Percentiles rank a stretch among this genome's conserved stretches.
Conservation (phyloP, 1,139 yeast genomes). For the Taphrina confusa region DNA sequence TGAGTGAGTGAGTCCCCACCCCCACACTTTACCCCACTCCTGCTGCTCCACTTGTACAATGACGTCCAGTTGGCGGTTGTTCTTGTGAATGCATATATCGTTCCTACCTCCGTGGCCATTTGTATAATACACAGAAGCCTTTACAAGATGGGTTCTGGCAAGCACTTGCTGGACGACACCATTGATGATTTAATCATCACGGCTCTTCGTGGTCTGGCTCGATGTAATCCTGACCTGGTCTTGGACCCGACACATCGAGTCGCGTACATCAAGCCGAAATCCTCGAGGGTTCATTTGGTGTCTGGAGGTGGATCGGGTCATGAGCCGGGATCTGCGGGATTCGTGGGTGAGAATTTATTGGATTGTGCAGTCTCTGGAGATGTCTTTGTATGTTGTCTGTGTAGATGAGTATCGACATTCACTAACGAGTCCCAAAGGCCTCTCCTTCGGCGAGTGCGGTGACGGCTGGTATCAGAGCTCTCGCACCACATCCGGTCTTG, state of each 20-base stretch:
- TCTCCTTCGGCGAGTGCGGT: slow-evolving; percentile 46
- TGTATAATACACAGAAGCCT: no score
- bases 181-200: slow-evolving; percentile 40
- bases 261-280: slow-evolving; percentile 34
- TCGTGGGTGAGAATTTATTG: slow-evolving; percentile 76
- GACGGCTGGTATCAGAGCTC: slow-evolving; percentile 66
- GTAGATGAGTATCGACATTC: slow-evolving; percentile 58
- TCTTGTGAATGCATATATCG: no score
- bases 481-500: slow-evolving; percentile 58
- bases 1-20: no score
- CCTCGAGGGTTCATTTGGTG: slow-evolving; percentile 58
- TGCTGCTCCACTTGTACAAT: no score
- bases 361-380: slow-evolving; percentile 90
- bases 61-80: no score
- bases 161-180: slow-evolving; percentile 39
- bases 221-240: slow-evolving; percentile 38
- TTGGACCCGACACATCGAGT: slow-evolving; percentile 39
- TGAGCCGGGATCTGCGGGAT: slow-evolving; percentile 91
- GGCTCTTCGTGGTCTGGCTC: slow-evolving; percentile 38
- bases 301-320: slow-evolving; percentile 98
- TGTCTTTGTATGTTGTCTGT: slow-evolving; percentile 87
- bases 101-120: no score
- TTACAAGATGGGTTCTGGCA: slow-evolving; percentile 34
- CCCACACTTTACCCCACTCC: no score
- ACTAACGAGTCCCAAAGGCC: not conserved